These are phyloP conservation scores for Raphanus sativus DNA, from an alignment of 345 rosid species.

Conservation along the genomic window DNA sequence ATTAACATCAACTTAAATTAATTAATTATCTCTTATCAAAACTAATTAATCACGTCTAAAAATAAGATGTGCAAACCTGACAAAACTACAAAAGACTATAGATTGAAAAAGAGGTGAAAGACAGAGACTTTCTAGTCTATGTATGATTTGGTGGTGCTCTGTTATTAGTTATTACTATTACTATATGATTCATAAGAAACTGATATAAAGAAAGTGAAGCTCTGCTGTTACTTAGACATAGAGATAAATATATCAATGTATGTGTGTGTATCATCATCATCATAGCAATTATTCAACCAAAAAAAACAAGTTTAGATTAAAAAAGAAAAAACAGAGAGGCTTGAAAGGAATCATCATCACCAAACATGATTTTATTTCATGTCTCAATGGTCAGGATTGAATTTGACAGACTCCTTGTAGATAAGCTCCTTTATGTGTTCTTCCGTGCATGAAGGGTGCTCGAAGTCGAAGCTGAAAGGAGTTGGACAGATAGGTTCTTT, in stretches of 20 bases:
- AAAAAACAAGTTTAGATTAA: conserved; percentile 25
- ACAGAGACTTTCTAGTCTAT: neutral
- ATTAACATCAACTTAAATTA: neutral
- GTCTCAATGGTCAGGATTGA: conserved; percentile 66
- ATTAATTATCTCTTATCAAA: neutral
- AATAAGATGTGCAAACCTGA: neutral
- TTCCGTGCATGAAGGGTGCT: conserved; percentile 89
- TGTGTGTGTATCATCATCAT: conserved; percentile 26
- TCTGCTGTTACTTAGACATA: conserved; percentile 5
- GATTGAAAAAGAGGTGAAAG: neutral
- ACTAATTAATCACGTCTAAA: neutral
- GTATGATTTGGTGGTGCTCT: too few relatives aligned
- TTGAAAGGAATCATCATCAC: conserved; percentile 5
- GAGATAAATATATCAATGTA: neutral
- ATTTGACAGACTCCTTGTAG: conserved; percentile 83
- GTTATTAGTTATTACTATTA: too few relatives aligned
- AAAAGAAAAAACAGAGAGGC: conserved; percentile 5
- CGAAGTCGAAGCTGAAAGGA: conserved; percentile 90
- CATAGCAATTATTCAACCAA: conserved; percentile 33
- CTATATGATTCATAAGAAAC: conserved; percentile 12
- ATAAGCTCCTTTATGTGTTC: conserved; percentile 95
- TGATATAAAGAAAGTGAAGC: neutral
- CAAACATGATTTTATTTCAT: conserved; percentile 1
- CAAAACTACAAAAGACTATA: neutral
- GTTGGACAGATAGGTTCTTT: conserved; percentile 85